Conservation (phyloP, 805 yeast genomes). For the Zygotorulaspora danielsina region DNA sequence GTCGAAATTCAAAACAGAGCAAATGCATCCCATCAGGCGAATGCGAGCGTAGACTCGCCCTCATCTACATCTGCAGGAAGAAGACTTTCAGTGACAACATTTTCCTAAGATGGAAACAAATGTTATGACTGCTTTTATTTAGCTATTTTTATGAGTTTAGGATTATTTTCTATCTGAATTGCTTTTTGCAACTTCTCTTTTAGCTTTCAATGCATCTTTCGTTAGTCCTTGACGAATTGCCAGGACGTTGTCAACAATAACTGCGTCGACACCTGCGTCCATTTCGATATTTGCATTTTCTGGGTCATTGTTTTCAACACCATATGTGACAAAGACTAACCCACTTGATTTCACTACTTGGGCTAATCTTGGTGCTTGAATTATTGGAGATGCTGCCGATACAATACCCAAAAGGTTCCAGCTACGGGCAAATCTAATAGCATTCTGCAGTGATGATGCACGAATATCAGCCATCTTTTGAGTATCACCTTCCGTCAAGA, state of each 20-base stretch:
- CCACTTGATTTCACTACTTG: constrained; percentile 89
- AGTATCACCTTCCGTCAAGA: constrained; percentile 86
- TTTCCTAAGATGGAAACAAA: not conserved
- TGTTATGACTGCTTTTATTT: not conserved
- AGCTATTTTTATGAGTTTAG: not conserved
- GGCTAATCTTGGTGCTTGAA: constrained; percentile 85
- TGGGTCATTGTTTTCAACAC: constrained; percentile 78
- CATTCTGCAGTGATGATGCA: constrained; percentile 84
- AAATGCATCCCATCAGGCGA: constrained; percentile 4
- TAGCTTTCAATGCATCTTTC: constrained; percentile 18
- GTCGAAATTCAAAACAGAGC: constrained; percentile 6
- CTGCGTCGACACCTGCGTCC: constrained; percentile 96
- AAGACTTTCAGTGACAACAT: constrained; percentile 16
- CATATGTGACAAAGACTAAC: constrained; percentile 89
- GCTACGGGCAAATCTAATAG: constrained; percentile 80
- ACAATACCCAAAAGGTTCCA: constrained; percentile 94
- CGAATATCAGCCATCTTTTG: constrained; percentile 82
- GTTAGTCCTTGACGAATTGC: constrained; percentile 85
- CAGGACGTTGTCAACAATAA: constrained; percentile 90
- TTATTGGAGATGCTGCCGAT: constrained; percentile 78
- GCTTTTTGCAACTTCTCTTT: not conserved
- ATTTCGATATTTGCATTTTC: constrained; percentile 78
- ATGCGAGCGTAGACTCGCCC: constrained; percentile 2
- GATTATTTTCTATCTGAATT: not conserved
- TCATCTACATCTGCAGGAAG: constrained; percentile 4